Conservation (phyloP, 208 protist genomes). For the Sergeia podlipaevii region DNA sequence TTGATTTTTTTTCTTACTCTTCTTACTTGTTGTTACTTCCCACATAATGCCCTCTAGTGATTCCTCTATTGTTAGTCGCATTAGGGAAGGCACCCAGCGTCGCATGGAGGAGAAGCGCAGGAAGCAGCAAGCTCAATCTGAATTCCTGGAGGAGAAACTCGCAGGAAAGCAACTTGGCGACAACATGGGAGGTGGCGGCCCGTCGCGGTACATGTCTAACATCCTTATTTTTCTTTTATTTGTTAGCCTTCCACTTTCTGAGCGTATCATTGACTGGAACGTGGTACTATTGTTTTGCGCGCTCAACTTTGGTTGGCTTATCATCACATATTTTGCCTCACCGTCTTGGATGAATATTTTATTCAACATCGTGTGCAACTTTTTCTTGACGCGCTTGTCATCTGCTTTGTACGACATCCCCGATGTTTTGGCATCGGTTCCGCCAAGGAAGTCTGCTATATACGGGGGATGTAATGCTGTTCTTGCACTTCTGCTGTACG, state of each 20-base stretch:
- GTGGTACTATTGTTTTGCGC: slow-evolving; percentile 46
- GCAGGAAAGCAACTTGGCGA: slow-evolving; percentile 12
- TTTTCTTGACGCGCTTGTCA: slow-evolving; percentile 55
- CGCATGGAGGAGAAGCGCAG: slow-evolving; percentile 53
- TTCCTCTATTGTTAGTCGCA: slow-evolving; percentile 15
- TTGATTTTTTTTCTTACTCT: slow-evolving; percentile 1
- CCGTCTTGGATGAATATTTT: slow-evolving; percentile 56
- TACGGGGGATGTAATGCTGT: slow-evolving; percentile 39
- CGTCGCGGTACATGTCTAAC: slow-evolving; percentile 44
- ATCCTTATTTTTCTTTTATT: slow-evolving; percentile 80
- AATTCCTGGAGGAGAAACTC: slow-evolving; percentile 44
- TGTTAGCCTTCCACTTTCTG: slow-evolving; percentile 74
- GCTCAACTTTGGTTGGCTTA: slow-evolving; percentile 46
- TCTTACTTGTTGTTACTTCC: background rate
- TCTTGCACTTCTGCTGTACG: slow-evolving; percentile 30
- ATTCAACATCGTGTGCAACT: slow-evolving; percentile 43
- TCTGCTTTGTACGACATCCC: slow-evolving; percentile 48
- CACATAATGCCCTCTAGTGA: background rate
- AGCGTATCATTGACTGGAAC: slow-evolving; percentile 71
- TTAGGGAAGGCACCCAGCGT: slow-evolving; percentile 50
- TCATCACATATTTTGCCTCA: slow-evolving; percentile 33
- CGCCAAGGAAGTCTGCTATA: slow-evolving; percentile 11
- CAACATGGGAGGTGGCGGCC: slow-evolving; percentile 9
- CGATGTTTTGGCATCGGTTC: slow-evolving; percentile 23
- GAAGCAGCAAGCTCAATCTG: slow-evolving; percentile 52